Evolutionary conservation across 1,284 basidiomycete species (phyloP).

Genomic region (Ustilago sp.): DNA sequence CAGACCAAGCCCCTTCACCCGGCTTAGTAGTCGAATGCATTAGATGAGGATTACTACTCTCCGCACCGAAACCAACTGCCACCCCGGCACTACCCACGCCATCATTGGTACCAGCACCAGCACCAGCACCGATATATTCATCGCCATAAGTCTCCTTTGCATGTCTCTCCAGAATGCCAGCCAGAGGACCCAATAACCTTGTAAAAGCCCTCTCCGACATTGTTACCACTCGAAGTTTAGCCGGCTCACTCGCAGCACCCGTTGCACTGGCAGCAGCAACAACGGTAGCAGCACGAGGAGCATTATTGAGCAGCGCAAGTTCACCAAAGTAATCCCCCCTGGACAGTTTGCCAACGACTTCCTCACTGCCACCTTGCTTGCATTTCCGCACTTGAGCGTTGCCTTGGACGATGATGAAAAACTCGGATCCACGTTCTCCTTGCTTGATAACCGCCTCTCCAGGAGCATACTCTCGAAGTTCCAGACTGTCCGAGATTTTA

Average conservation of each 20-base stretch:
- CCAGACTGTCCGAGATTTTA: conserved; percentile 95
- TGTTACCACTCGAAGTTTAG: conserved; percentile 78
- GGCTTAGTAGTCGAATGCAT: conserved; percentile 48
- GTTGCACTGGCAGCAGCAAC: conserved; percentile 75
- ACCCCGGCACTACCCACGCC: background rate
- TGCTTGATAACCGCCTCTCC: conserved; percentile 88
- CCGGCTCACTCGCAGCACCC: conserved; percentile 63
- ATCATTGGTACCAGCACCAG: conserved; percentile 5
- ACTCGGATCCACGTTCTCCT: conserved; percentile 94
- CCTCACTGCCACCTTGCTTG: conserved; percentile 72
- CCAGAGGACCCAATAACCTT: conserved; percentile 87
- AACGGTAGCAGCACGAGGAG: conserved; percentile 92
- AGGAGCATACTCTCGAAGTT: conserved; percentile 82
- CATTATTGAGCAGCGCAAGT: conserved; percentile 83
- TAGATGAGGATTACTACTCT: conserved; percentile 24
- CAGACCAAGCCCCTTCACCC: conserved; percentile 44
- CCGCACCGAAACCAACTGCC: background rate
- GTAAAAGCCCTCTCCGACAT: conserved; percentile 95
- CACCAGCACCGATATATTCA: conserved; percentile 16
- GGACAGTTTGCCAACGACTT: conserved; percentile 77
- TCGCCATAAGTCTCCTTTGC: conserved; percentile 72
- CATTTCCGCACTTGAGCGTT: conserved; percentile 87
- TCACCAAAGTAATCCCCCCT: conserved; percentile 99
- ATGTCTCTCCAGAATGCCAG: conserved; percentile 87
- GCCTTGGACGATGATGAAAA: conserved; percentile 96